Evolutionary conservation across 441 rosid genomes (phyloP).

Genomic region (Populus tomentosa): DNA sequence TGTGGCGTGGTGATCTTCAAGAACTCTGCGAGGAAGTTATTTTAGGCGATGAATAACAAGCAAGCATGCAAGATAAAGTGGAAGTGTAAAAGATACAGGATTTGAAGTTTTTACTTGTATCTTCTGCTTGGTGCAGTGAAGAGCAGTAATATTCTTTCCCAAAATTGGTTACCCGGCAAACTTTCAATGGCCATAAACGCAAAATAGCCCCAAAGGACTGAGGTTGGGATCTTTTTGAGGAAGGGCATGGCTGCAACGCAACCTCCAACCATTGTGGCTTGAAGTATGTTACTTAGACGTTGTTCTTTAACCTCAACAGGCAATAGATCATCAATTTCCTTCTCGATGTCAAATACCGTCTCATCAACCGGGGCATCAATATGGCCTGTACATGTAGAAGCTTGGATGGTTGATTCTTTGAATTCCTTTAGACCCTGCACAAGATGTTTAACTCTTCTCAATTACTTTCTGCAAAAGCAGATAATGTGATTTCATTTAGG

Average conservation of each 20-base stretch:
- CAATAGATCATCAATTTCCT: conserved; percentile 85
- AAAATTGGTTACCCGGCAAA: conserved; percentile 88
- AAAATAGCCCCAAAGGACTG: conserved; percentile 95
- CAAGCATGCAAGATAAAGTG: not conserved
- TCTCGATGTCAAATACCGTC: conserved; percentile 80
- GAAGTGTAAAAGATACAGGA: not conserved
- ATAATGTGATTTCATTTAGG: not conserved
- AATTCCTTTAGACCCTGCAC: conserved; percentile 66
- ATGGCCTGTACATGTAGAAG: conserved; percentile 64
- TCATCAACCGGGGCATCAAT: conserved; percentile 80
- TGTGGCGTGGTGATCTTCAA: conserved; percentile 81
- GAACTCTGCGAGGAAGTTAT: conserved; percentile 49
- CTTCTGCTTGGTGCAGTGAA: conserved; percentile 89
- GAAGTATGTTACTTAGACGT: conserved; percentile 80
- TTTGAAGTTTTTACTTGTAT: conserved; percentile 54
- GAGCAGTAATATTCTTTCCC: conserved; percentile 88
- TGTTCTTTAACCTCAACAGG: conserved; percentile 94
- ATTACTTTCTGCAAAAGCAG: not conserved
- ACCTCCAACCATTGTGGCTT: conserved; percentile 78
- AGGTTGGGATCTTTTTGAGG: conserved; percentile 83
- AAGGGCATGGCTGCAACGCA: conserved; percentile 95
- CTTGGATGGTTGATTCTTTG: conserved; percentile 77
- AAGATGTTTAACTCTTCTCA: conserved; percentile 1
- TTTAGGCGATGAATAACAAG: not conserved
- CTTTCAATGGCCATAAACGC: conserved; percentile 98